A percentile compares a stretch with the other conserved stretches of the same genome.
These are phyloP conservation scores for Pleurotus tuber-regium DNA, from an alignment of 768 basidiomycete species.

Conservation along the genomic window DNA sequence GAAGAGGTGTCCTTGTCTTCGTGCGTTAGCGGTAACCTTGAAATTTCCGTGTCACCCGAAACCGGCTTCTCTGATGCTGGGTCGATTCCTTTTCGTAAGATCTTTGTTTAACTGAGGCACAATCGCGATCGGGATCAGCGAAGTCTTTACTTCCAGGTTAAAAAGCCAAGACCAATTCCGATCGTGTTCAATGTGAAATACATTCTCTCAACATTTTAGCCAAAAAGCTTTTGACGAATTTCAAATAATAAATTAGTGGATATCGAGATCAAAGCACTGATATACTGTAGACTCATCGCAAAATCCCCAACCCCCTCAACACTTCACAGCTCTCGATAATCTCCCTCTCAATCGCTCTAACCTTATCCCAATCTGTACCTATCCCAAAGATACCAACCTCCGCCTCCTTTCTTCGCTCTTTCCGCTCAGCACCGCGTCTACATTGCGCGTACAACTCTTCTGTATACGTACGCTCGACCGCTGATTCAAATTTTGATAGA, in stretches of 20 bases:
- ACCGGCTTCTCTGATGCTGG: no score
- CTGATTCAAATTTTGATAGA: slow-evolving; percentile 66
- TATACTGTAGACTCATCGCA: slow-evolving; percentile 19
- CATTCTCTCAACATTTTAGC: no score
- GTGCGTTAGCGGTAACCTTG: no score
- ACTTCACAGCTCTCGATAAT: slow-evolving; percentile 76
- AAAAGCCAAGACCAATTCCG: no score
- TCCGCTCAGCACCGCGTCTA: slow-evolving; percentile 62
- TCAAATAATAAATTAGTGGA: slow-evolving; percentile 4
- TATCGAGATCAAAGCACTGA: neutral
- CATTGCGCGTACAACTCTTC: slow-evolving; percentile 71
- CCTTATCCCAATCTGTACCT: slow-evolving; percentile 91
- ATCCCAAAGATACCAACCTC: slow-evolving; percentile 89
- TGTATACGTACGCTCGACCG: slow-evolving; percentile 73
- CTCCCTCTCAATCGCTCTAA: slow-evolving; percentile 69
- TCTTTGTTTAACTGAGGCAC: no score
- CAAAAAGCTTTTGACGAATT: no score
- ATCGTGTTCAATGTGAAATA: no score
- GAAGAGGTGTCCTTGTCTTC: no score
- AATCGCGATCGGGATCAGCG: no score
- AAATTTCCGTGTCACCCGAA: no score
- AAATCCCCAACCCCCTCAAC: slow-evolving; percentile 59
- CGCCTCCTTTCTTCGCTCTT: slow-evolving; percentile 68
- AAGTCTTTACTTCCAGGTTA: no score
- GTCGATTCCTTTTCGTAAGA: no score